phyloP scores from a whole-genome alignment of 306 rosid genomes.

The Inga laurina region DNA sequence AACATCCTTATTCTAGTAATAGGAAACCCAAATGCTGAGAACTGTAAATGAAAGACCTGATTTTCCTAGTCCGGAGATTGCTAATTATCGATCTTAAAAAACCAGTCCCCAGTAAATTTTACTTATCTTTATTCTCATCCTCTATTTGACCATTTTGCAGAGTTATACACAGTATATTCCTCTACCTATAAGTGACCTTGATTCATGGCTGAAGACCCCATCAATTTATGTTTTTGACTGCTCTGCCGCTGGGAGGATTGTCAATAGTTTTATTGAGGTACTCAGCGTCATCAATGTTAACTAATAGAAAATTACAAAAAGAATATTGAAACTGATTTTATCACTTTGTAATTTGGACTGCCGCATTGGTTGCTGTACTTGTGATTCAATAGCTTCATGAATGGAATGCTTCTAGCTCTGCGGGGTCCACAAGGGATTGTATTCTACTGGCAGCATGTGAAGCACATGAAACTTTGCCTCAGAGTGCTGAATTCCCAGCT shows the following conservation, averaged over 20 bases:
- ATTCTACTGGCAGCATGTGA: slow-evolving; percentile 99
- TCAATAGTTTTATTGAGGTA: slow-evolving; percentile 87
- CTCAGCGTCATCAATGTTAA: slow-evolving; percentile 20
- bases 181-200: slow-evolving; percentile 82
- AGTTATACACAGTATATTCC: slow-evolving; percentile 99
- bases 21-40: not conserved
- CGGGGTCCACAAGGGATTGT: slow-evolving; percentile 90
- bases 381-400: slow-evolving; percentile 76
- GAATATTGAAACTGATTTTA: slow-evolving; percentile 29
- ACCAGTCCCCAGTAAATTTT: not conserved
- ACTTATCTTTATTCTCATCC: slow-evolving; percentile 28
- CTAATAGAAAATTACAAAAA: slow-evolving; percentile 1
- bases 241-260: slow-evolving; percentile 94
- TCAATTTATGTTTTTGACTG: slow-evolving; percentile 97
- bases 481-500: slow-evolving; percentile 98
- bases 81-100: not conserved
- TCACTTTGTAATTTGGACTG: slow-evolving; percentile 32
- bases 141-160: slow-evolving; percentile 47
- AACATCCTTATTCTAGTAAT: not conserved
- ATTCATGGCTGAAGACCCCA: slow-evolving; percentile 99
- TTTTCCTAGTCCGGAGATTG: not conserved
- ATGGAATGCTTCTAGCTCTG: slow-evolving; percentile 65
- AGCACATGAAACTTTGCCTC: slow-evolving; percentile 96
- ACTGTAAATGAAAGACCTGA: not conserved
- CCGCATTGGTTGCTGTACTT: slow-evolving; percentile 27